Conservation (phyloP, 1,284 basidiomycete genomes). For the Cutaneotrichosporon cyanovorans region DNA sequence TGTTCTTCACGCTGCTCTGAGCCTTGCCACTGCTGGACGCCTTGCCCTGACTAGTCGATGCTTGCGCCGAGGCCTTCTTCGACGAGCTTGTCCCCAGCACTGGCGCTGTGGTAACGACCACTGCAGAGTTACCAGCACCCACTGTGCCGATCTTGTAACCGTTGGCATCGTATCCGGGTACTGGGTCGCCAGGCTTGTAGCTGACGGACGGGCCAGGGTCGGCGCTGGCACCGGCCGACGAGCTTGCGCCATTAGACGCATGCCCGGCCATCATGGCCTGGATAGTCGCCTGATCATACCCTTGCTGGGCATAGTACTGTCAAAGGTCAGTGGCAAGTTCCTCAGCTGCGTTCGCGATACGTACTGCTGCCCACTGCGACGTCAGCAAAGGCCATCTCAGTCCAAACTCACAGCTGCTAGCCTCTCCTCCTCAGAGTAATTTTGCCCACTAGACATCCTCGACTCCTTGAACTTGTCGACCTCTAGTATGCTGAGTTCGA, state of each 20-base stretch:
- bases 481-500: too few species aligned
- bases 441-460: slow-evolving; percentile 2
- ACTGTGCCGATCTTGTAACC: slow-evolving; percentile 15
- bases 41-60: background rate
- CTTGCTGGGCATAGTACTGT: slow-evolving; percentile 46
- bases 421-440: slow-evolving; percentile 26
- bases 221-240: slow-evolving; percentile 1
- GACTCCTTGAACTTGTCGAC: too few species aligned
- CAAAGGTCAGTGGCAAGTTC: background rate
- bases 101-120: slow-evolving; percentile 1
- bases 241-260: slow-evolving; percentile 5
- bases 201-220: background rate
- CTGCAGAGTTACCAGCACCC: slow-evolving; percentile 4
- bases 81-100: slow-evolving; percentile 28
- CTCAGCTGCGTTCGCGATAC: background rate
- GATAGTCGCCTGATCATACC: slow-evolving; percentile 35
- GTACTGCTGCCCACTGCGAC: slow-evolving; percentile 33
- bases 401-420: slow-evolving; percentile 32
- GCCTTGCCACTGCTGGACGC: slow-evolving; percentile 4
- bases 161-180: slow-evolving; percentile 11
- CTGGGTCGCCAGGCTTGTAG: too few species aligned
- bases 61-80: slow-evolving; percentile 15
- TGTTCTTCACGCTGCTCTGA: slow-evolving; percentile 3
- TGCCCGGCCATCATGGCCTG: slow-evolving; percentile 20
- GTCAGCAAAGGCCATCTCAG: background rate